Evolutionary conservation across 768 basidiomycete species (phyloP), one percentile per base, ranked within the genome.

Genomic region (Tricholoma terreum): DNA sequence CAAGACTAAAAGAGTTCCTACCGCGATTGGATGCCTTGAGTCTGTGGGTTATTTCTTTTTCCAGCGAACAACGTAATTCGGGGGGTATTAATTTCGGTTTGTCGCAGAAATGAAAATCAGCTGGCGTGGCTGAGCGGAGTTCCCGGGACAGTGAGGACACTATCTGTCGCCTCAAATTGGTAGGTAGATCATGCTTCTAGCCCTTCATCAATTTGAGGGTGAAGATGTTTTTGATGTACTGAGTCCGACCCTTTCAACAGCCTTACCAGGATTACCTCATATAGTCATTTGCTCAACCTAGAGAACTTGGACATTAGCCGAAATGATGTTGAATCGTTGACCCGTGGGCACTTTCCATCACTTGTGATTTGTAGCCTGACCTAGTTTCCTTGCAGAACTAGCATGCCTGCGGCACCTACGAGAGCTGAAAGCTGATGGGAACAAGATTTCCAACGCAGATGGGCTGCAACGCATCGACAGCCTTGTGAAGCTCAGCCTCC

Each of bases 271-370:
- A 75, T 95, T 62, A 94, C 94, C 33, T 93, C 94, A 22, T 96
- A 92, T 73, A 80, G 81, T 68, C 94, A 98, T 71, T 78, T 99
- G 65, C 75, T 80, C 34, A 90, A 92, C 68, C 80, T 99, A 40
- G 92, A 94, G 73, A 84, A 82, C 65, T 80, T 99, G 66, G 94
- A 99, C 74, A 85, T 99, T 59, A 94, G 92, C 70, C 71, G 84
- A 66, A 98, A 98, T 71, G 83, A 91, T 61, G 80, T 98, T 52
- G 93, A 96, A 59, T 91, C 91, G 7, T 77, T 98, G 56, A 82
- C 79, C 50, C 92, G 92, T 96, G 71, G 74, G 92, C 86, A 33
- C 8, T 30, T 22, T 19, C 36, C 45, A 50, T 54, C 61, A 56
- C 54, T 55, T 61, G 58, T 58, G 36, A 38, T 24, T 35, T 56